Evolutionary conservation across 495 filamentous ascomycete species (phyloP), one percentile per base, ranked within the genome.

Genomic region (Penicillium bialowiezense): DNA sequence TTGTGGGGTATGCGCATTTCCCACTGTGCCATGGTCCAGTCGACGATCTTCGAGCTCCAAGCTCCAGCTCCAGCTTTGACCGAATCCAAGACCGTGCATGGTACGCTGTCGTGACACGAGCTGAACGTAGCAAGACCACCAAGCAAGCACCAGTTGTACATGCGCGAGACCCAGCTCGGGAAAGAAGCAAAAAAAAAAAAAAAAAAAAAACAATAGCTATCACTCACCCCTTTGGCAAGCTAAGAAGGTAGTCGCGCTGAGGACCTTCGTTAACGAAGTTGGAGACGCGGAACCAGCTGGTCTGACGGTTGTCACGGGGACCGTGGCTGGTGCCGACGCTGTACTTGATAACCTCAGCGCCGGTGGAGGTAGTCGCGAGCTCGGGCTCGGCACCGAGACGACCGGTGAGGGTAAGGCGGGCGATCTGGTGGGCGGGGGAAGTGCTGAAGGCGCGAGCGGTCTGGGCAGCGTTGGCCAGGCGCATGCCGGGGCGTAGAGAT

Each of bases 201-300:
- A 24, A 24, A 7, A 9, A 18, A 36, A 23, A 24, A n/a, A 34
- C 20, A n/a, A 23, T 17, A 40, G 7, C 13, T 32, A 3, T 53
- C 19, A 80, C 87, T 66, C 73, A 95, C 89, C 91, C 91, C 74
- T 93, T 95, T 24, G 75, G 79, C 68, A 95, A 67, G 47, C 69
- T 65, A 44, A 83, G 60, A 31, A 91, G 52, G 62, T 74, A 82
- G 44, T 92, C 84, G 57, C 84, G 82, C 62, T 78, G 70, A 17
- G 70, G 17, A 10, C 76, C 79, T 24, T 83, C 82, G 15, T 80
- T 76, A 52, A 67, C 44, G 68, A 93, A 93, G 70, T 74, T 77
- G 4, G 79, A 66, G 33, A 95, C 71, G 41, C 75, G 75, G 77
- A 87, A 96, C 82, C 83, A 96, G 75, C 81, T 90, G 13, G 86